Evolutionary conservation across 441 rosid genomes (phyloP), one percentile per base, ranked within the genome.

Genomic region (Arabidopsis lyrata): DNA sequence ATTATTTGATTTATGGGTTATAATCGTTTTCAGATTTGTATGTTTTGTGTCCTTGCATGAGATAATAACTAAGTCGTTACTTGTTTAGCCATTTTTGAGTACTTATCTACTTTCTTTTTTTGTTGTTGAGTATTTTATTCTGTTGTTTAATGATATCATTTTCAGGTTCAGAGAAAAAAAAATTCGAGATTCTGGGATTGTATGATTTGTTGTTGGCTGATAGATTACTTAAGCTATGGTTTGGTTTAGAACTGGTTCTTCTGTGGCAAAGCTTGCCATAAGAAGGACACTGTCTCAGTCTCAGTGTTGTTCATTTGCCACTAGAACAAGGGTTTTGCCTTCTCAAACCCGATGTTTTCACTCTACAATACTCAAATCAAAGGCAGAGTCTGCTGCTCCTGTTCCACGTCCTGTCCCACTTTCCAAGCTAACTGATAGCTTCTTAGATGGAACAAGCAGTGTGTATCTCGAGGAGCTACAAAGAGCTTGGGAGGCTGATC

Each of bases 391-490:
- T 42, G 52, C 89, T 63, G 93, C 91, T 7, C 97, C 97, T 2
- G 85, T 87, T 63, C 93, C 97, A 32, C 91, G 82, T 6, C 88
- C 97, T 9, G 97, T 95, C 18, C 97, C 97, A 0, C 92, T 95
- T 18, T 90, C 98, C 35, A 92, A 84, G 86, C 83, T 90, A 53
- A 89, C 98, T 12, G 99, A 95, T 72, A 90, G 87, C 70, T 95
- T 95, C 83, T 74, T 95, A 52, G 99, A 92, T 84, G 98, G 94
- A 56, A 88, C 99, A 7, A 92, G 97, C 45, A 90, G 97, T 73
- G 95, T 92, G 2, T 95, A 95, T 81, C 78, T 93, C 39, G 99
- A 95, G 81, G 97, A 93, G 88, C 86, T 95, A 16, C 97, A 95
- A 54, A 82, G 96, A 63, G 88, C 98, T 29, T 91, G 99, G 99